Evolutionary conservation across 495 filamentous ascomycete genomes (phyloP).

Genomic region (Penicillium cataractarum): DNA sequence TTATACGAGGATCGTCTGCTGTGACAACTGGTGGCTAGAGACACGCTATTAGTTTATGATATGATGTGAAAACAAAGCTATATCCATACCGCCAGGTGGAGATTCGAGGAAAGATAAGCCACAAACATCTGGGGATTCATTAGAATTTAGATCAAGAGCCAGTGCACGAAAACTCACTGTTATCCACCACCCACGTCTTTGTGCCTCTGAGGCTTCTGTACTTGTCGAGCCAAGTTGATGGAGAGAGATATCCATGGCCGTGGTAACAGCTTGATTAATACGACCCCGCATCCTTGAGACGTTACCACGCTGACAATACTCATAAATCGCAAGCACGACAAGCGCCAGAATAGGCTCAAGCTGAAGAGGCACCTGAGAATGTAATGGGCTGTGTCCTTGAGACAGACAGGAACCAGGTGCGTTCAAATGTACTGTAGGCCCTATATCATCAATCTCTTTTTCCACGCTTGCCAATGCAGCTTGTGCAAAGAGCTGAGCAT

Average conservation of each 20-base stretch:
- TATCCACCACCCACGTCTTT: conserved; percentile 58
- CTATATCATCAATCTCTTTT: conserved; percentile 47
- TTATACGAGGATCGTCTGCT: conserved; percentile 49
- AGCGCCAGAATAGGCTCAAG: conserved; percentile 54
- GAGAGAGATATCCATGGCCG: conserved; percentile 50
- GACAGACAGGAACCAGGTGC: conserved; percentile 36
- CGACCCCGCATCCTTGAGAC: conserved; percentile 54
- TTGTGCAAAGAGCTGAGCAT: conserved; percentile 54
- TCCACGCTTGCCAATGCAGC: conserved; percentile 51
- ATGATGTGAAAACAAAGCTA: not conserved
- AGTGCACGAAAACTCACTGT: conserved; percentile 38
- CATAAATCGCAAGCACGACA: conserved; percentile 52
- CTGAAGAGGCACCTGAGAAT: conserved; percentile 45
- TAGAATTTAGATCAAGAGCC: conserved; percentile 41
- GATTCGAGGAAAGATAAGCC: conserved; percentile 24
- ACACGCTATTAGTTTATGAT: not conserved
- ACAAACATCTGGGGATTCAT: conserved; percentile 33
- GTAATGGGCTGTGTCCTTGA: conserved; percentile 41
- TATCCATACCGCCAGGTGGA: conserved; percentile 23
- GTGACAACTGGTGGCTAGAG: conserved; percentile 47
- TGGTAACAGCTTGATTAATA: conserved; percentile 50
- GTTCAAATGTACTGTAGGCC: conserved; percentile 22
- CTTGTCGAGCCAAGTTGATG: conserved; percentile 37
- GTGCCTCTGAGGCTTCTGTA: conserved; percentile 48
- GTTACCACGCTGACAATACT: conserved; percentile 58